Evolutionary conservation across 2,329 filamentous ascomycete genomes (phyloP).

Genomic region (Fusarium ramigenum): DNA sequence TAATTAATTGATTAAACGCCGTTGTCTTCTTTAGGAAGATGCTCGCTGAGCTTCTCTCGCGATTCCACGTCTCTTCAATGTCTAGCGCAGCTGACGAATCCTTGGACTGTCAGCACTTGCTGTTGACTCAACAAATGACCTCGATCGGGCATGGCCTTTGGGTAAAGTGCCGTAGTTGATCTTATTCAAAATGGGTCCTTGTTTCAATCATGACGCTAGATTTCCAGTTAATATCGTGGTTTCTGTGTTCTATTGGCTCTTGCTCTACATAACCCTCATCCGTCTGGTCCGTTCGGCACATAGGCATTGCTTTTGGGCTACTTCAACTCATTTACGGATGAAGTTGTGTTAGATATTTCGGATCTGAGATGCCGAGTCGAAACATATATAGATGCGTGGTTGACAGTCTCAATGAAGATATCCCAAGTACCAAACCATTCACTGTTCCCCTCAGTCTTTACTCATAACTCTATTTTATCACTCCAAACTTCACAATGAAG

Average conservation of each 20-base stretch:
- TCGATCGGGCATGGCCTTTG: background rate
- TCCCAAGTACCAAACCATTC: background rate
- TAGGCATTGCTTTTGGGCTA: background rate
- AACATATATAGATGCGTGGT: background rate
- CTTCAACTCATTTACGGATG: too few relatives aligned
- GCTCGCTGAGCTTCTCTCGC: background rate
- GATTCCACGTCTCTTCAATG: too few relatives aligned
- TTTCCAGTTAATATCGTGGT: background rate
- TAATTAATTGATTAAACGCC: background rate
- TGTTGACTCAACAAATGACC: background rate
- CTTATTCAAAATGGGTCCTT: background rate
- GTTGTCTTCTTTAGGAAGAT: background rate
- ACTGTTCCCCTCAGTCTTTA: too few relatives aligned
- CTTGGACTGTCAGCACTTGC: background rate
- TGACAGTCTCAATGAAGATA: background rate
- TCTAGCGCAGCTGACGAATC: background rate
- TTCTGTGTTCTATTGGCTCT: background rate
- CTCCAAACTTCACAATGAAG: background rate
- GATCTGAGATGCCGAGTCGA: background rate
- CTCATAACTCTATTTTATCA: fast-evolving
- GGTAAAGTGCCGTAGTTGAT: background rate
- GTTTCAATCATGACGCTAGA: background rate
- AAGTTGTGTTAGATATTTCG: background rate
- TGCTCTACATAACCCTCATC: background rate
- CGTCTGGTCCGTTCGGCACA: background rate